Base-by-base conservation (phyloP, 208 protist species). In the Leishmania major region DNA sequence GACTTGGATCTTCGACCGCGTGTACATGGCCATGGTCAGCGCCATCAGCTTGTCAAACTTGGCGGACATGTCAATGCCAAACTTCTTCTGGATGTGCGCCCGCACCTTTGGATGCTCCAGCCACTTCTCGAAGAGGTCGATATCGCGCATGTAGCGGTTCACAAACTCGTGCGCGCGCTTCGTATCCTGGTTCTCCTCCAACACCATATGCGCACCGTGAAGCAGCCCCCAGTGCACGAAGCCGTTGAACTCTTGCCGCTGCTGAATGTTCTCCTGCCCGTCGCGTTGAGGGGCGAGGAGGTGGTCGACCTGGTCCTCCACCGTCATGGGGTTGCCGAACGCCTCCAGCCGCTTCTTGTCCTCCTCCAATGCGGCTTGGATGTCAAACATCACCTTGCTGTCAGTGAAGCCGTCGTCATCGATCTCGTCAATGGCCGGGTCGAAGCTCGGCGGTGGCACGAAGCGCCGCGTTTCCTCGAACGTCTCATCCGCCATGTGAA, bases 81-180 rank as follows among this genome's bases (percentile, higher is more conserved):
- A 95, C 83, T 97, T 97, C 77, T 94, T 94, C 77, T 95, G 83
- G 72, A 97, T 94, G 87, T 97, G 94, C 49, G 90, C 86, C n/a
- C 90, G 89, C 86, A 97, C 94, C 75, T 97, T 97, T 43, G 92
- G 92, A 79, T 97, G 94, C 85, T 96, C 92, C 66, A 97, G 88
- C 93, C 94, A 97, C 87, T 95, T 95, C 83, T 94, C 85, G 78
- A 97, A 97, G n/a, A 97, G 85, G 81, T 97, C 94, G 70, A 97
- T 89, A 73, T 97, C 94, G 25, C 94, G 92, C 91, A 97, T 91
- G 88, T 97, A 97, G 70, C 93, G 94, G 85, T 97, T 97, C 43
- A 96, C 93, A 85, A 96, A 97, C 84, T 96, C 92, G 78, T 96
- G 94, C 8, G 94, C 91, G 76, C 88, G 88, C 87, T 96, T 96